These are phyloP conservation scores for Mariannaea elegans DNA, from an alignment of 2,329 filamentous ascomycete species.

Conservation along the genomic window DNA sequence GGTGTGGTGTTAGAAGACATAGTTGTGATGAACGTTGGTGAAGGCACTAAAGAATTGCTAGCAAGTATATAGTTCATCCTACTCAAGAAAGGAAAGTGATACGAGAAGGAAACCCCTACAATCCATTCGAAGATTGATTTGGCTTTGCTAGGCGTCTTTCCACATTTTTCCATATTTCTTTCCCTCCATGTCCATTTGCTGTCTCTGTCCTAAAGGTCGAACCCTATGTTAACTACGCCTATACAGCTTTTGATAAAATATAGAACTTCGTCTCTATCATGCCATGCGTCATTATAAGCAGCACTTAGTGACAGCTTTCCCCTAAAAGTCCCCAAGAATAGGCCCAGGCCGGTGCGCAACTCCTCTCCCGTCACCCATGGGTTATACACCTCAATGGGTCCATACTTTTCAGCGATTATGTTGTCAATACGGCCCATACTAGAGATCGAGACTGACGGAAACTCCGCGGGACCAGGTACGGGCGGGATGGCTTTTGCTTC, in stretches of 20 bases:
- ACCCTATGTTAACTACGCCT: too few relatives aligned
- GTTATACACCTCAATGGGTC: conserved; percentile 40
- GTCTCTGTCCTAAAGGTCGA: too few relatives aligned
- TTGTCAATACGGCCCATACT: conserved; percentile 48
- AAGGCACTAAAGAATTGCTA: too few relatives aligned
- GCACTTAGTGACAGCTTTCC: conserved; percentile 49
- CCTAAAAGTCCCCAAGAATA: conserved; percentile 53
- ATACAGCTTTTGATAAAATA: conserved; percentile 36
- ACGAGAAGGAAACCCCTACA: too few relatives aligned
- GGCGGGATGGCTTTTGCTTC: conserved; percentile 15
- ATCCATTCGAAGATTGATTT: too few relatives aligned
- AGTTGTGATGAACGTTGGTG: too few relatives aligned
- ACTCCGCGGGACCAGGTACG: conserved; percentile 38
- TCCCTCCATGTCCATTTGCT: too few relatives aligned
- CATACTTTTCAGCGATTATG: conserved; percentile 41
- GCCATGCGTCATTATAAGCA: conserved; percentile 55
- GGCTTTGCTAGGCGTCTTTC: too few relatives aligned
- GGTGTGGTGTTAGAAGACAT: too few relatives aligned
- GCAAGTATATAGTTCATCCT: too few relatives aligned
- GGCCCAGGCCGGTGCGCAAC: conserved; percentile 47
- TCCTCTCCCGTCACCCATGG: conserved; percentile 58
- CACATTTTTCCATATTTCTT: too few relatives aligned
- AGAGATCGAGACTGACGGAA: conserved; percentile 44
- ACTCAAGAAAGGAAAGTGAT: too few relatives aligned
- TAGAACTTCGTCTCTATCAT: conserved; percentile 34